phyloP scores from a whole-genome alignment of 1,284 basidiomycete species.

The Austroboletus niveus region DNA sequence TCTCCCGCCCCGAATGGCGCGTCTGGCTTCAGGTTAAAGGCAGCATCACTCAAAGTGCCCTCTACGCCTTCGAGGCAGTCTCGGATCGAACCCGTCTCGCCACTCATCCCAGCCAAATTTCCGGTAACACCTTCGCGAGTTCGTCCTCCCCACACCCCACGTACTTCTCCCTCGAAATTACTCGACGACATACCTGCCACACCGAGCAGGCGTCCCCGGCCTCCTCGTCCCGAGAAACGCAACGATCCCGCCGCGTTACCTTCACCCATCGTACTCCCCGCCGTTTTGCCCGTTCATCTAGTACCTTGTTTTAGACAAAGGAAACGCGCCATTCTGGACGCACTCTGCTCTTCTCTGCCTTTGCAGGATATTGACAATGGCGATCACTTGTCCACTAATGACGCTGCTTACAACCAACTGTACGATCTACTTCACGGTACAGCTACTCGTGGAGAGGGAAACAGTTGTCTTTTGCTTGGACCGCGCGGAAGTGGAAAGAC shows the following conservation, averaged over 20 bases:
- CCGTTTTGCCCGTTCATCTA: slow-evolving; percentile 38
- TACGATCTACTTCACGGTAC: slow-evolving; percentile 68
- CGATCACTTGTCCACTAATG: slow-evolving; percentile 44
- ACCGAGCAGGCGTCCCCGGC: slow-evolving; percentile 15
- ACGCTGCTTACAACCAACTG: slow-evolving; percentile 52
- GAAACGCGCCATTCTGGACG: slow-evolving; percentile 54
- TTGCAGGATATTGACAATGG: slow-evolving; percentile 33
- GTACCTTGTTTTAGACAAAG: slow-evolving; percentile 48
- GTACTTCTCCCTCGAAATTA: slow-evolving; percentile 18
- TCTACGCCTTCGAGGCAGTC: slow-evolving; percentile 22
- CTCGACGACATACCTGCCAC: slow-evolving; percentile 15
- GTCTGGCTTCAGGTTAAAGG: slow-evolving; percentile 3
- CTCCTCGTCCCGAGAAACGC: slow-evolving; percentile 18
- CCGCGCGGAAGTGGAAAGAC: slow-evolving; percentile 85
- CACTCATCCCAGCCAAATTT: slow-evolving; percentile 3
- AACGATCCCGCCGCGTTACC: neutral
- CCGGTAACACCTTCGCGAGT: slow-evolving; percentile 30
- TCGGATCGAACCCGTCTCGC: neutral
- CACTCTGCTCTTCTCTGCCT: slow-evolving; percentile 39
- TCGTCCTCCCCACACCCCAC: slow-evolving; percentile 18
- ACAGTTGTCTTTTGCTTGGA: slow-evolving; percentile 84
- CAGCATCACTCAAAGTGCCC: slow-evolving; percentile 5
- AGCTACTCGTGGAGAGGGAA: slow-evolving; percentile 79
- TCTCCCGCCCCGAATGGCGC: slow-evolving; percentile 13
- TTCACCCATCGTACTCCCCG: slow-evolving; percentile 23